Base-by-base conservation (phyloP, 2,329 filamentous ascomycete genomes). In the Hymenoscyphus scutula region DNA sequence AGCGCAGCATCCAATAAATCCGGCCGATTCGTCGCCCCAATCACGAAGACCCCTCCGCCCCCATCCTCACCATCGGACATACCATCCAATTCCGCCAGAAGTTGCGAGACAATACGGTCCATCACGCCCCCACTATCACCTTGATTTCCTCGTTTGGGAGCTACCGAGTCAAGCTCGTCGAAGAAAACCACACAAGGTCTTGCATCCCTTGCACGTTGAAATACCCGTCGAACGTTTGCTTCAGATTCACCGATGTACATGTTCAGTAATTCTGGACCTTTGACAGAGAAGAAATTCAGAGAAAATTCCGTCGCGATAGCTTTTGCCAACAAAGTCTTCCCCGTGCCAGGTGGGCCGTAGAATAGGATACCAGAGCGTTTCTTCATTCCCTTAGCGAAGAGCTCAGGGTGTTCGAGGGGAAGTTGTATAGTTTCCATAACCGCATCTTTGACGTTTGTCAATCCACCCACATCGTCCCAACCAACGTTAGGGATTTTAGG, bases 341-440 rank as follows among this genome's bases (percentile, higher is more conserved):
- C 92, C 1, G 92, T 96, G 65, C 92, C 92, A 0, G 92, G 92
- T 0, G 92, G 92, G 0, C 92, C 92, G 72, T 96, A 96, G 77
- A 97, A 96, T 27, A 96, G 77, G 68, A 97, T 96, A 69, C 92
- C 92, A 25, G 91, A 96, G 51, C 94, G 88, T 80, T 98, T 98
- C 83, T 97, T 97, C 89, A 98, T 95, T 57, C 94, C 95, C 79
- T 94, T 96, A 34, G 93, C 93, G 72, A 98, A 98, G 1, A 98
- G 83, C 75, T 98, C 95, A 0, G 94, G 94, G 10, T 93, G 84
- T 65, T 96, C 91, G 1, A 98, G 84, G 0, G 94, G 95, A 38
- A 98, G 82, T 74, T 97, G 94, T 60, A 98, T 98, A 0, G 95
- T 98, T 76, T 98, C 95, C 75, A 92, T 91, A 59, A 98, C 89